A percentile compares a stretch with the other conserved stretches of the same genome.
Conservation (phyloP, 2,329 filamentous ascomycete species). For the Alternaria sp. region DNA sequence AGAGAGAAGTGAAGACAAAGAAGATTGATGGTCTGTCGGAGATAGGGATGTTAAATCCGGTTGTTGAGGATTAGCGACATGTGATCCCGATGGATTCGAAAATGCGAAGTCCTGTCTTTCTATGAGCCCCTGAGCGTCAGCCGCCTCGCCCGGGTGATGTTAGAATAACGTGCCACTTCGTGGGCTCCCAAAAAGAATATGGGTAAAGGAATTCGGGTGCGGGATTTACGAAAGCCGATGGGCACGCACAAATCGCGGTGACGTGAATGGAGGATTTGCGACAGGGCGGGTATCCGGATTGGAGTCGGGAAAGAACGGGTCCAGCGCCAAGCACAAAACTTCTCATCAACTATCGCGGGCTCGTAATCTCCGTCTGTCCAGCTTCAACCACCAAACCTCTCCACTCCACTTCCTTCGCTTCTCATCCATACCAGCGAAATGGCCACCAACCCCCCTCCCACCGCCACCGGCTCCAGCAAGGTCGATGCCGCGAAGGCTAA, state of each 20-base stretch:
- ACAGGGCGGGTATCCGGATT: conserved; percentile 23
- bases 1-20: not conserved
- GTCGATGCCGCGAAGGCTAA: conserved; percentile 62
- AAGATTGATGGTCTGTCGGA: not conserved
- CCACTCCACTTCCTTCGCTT: conserved; percentile 42
- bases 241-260: conserved; percentile 18
- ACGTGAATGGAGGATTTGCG: conserved; percentile 25
- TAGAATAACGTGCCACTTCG: not conserved
- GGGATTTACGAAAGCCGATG: conserved; percentile 19
- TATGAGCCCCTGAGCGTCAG: not conserved
- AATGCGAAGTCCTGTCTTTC: not conserved
- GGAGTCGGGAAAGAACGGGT: conserved; percentile 24
- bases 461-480: conserved; percentile 62
- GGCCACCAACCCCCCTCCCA: conserved; percentile 53
- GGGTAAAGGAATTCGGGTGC: conserved; percentile 6
- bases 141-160: not conserved
- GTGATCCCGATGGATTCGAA: not conserved
- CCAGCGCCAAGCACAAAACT: conserved; percentile 29
- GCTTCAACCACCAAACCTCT: conserved; percentile 26
- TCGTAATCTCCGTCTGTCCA: conserved; percentile 33
- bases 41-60: not conserved
- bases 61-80: conserved; percentile 1
- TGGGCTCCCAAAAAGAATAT: not conserved
- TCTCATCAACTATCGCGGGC: conserved; percentile 24
- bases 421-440: conserved; percentile 33